Evolutionary conservation across 768 basidiomycete species (phyloP).

Genomic region (Lactarius hengduanensis): DNA sequence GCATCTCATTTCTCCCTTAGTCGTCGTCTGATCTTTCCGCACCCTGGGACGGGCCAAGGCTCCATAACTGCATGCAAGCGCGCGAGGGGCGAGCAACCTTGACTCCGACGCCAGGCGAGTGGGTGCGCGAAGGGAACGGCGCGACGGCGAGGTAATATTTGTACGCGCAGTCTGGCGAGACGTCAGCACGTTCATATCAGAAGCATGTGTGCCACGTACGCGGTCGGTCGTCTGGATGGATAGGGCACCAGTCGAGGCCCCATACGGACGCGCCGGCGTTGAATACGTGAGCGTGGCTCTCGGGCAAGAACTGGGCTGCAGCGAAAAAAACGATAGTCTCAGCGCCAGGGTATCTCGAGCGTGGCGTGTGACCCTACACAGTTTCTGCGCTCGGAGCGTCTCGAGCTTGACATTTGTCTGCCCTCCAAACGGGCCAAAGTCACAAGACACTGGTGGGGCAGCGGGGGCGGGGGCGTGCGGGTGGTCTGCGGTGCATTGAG

Average conservation of each 20-base stretch:
- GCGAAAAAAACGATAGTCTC: neutral
- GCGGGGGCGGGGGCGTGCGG: constrained; percentile 45
- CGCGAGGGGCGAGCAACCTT: constrained; percentile 52
- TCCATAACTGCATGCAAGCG: constrained; percentile 89
- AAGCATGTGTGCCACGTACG: constrained; percentile 39
- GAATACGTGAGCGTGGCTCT: constrained; percentile 66
- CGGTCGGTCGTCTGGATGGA: constrained; percentile 53
- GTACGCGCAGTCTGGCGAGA: constrained; percentile 45
- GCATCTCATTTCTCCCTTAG: constrained; percentile 58
- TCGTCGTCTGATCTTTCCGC: constrained; percentile 30
- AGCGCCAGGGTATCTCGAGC: neutral
- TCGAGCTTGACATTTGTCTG: constrained; percentile 51
- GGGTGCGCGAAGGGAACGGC: constrained; percentile 62
- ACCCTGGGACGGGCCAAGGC: constrained; percentile 36
- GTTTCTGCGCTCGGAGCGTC: constrained; percentile 55
- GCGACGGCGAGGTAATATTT: constrained; percentile 86
- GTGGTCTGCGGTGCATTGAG: constrained; percentile 46
- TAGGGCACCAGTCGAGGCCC: constrained; percentile 93
- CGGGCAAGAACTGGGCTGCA: constrained; percentile 58
- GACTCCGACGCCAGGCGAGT: constrained; percentile 65
- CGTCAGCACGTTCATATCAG: neutral
- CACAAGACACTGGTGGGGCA: constrained; percentile 59
- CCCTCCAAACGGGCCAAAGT: constrained; percentile 59
- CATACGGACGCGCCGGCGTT: constrained; percentile 89
- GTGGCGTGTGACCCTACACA: constrained; percentile 47